phyloP scores from a whole-genome alignment of 1,284 basidiomycete genomes.

The Taiwanofungus camphoratus region DNA sequence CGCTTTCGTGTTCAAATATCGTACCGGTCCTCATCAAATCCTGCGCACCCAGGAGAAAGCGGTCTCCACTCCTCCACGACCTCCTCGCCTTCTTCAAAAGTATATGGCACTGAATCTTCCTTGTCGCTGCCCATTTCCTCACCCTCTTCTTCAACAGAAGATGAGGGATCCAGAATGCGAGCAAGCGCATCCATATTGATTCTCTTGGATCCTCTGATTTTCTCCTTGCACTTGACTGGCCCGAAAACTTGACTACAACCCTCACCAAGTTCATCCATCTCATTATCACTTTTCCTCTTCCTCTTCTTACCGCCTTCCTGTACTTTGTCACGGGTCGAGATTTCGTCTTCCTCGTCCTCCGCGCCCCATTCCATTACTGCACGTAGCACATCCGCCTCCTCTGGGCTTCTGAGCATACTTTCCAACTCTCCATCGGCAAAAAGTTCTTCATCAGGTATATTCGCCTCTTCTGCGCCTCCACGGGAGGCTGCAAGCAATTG shows the following conservation, averaged over 20 bases:
- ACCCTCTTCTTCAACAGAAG: slow-evolving; percentile 1
- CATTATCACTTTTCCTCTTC: slow-evolving; percentile 4
- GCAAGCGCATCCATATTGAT: slow-evolving; percentile 35
- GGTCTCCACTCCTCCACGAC: slow-evolving; percentile 35
- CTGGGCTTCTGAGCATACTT: slow-evolving; percentile 30
- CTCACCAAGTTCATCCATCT: slow-evolving; percentile 3
- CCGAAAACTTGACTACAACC: no score
- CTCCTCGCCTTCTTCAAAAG: slow-evolving; percentile 21
- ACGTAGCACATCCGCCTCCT: slow-evolving; percentile 30
- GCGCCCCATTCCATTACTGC: slow-evolving; percentile 31
- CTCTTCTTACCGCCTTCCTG: not conserved
- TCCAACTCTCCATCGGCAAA: slow-evolving; percentile 40
- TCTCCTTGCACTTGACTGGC: slow-evolving; percentile 3
- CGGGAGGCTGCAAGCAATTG: slow-evolving; percentile 50
- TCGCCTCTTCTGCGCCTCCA: slow-evolving; percentile 38
- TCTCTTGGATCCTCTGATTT: slow-evolving; percentile 22
- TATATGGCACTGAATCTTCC: not conserved
- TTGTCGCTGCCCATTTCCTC: slow-evolving; percentile 8
- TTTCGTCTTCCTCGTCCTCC: slow-evolving; percentile 1
- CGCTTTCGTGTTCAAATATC: no score
- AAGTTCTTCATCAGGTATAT: slow-evolving; percentile 39
- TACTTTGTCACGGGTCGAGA: slow-evolving; percentile 3
- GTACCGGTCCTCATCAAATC: slow-evolving; percentile 25
- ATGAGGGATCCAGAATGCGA: slow-evolving; percentile 26
- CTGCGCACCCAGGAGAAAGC: slow-evolving; percentile 27